These are phyloP conservation scores for Cornus controversa DNA, from an alignment of 148 eudicot species.

Conservation along the genomic window DNA sequence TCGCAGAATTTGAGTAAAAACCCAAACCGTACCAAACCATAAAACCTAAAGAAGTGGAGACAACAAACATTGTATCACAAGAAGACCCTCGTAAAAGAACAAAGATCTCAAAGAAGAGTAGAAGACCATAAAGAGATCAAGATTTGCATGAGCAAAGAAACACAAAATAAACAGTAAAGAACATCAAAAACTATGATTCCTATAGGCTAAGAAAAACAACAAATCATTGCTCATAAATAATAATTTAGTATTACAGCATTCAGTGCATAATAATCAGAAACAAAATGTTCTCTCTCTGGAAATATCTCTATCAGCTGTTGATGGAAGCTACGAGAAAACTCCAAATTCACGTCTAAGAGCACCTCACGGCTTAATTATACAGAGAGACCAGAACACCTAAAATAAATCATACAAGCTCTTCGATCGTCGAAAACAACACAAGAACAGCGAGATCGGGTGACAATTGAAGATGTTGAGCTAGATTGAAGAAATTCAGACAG, in stretches of 20 bases:
- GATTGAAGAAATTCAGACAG: too few species aligned
- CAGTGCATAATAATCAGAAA: neutral
- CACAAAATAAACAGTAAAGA: neutral
- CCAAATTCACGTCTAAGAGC: conserved; percentile 4
- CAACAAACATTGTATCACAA: neutral
- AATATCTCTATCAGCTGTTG: neutral
- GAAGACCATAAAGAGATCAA: too few species aligned
- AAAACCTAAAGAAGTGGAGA: neutral
- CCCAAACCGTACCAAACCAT: neutral
- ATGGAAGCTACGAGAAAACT: neutral
- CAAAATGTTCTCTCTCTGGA: neutral
- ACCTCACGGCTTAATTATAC: neutral
- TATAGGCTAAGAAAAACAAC: too few species aligned
- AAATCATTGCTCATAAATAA: neutral
- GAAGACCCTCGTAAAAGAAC: neutral
- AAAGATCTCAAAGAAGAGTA: too few species aligned
- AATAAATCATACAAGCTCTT: neutral
- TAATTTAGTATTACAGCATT: neutral
- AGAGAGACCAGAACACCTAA: neutral
- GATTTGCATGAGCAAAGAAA: too few species aligned
- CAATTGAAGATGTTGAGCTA: neutral
- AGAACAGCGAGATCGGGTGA: neutral
- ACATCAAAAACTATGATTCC: neutral
- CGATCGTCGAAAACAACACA: conserved; percentile 6
- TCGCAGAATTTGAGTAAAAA: neutral